A percentile compares a stretch with the other conserved stretches of the same genome.
These are phyloP conservation scores for Lachnellula cervina DNA, from an alignment of 2,329 filamentous ascomycete species.

Conservation along the genomic window DNA sequence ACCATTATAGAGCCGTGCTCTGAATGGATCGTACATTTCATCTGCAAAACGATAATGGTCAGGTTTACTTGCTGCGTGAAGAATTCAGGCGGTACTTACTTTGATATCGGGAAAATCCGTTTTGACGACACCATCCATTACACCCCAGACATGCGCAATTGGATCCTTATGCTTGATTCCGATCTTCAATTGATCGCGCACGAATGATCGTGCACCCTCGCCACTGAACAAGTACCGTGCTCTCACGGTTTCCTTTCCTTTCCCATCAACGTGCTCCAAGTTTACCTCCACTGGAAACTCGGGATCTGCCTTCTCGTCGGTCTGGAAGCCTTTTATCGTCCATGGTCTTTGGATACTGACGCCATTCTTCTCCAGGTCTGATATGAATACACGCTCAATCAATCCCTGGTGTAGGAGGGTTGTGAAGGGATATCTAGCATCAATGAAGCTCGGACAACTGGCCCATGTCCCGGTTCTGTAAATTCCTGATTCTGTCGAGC, in stretches of 20 bases:
- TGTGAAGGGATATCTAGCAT: conserved; percentile 66
- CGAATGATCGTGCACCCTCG: conserved; percentile 64
- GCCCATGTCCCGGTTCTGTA: conserved; percentile 71
- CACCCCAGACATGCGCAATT: conserved; percentile 68
- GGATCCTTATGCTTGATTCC: conserved; percentile 67
- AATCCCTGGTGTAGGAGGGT: conserved; percentile 66
- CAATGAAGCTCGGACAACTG: conserved; percentile 79
- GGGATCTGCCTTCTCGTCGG: conserved; percentile 49
- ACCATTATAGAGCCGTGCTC: conserved; percentile 73
- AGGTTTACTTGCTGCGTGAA: not conserved
- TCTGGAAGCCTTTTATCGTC: conserved; percentile 57
- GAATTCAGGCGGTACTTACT: conserved; percentile 41
- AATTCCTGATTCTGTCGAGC: conserved; percentile 51
- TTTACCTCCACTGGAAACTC: conserved; percentile 78
- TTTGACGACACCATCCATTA: conserved; percentile 68
- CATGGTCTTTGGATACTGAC: conserved; percentile 59
- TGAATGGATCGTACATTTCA: conserved; percentile 74
- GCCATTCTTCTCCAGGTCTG: conserved; percentile 58
- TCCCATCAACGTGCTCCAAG: conserved; percentile 71
- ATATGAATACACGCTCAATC: conserved; percentile 66
- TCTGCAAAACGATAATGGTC: conserved; percentile 36
- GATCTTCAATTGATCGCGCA: conserved; percentile 62
- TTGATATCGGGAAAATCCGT: conserved; percentile 76
- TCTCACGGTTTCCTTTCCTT: conserved; percentile 61
- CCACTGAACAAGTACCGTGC: conserved; percentile 69